A percentile compares a stretch with the other conserved stretches of the same genome.
phyloP scores from a whole-genome alignment of 768 basidiomycete species.

The Suillus cothurnatus region DNA sequence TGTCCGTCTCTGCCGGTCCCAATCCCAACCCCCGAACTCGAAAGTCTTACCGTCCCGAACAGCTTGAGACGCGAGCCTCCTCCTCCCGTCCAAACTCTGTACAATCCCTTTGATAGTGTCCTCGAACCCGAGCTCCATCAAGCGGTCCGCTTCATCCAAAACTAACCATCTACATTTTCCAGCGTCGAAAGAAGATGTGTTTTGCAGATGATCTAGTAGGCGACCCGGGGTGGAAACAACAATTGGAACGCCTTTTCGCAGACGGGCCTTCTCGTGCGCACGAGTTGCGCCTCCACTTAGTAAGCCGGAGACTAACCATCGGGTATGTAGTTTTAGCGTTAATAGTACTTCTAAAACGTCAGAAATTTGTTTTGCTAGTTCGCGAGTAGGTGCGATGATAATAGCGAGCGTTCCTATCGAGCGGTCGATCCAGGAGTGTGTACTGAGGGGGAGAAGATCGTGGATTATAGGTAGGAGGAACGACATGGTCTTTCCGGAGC shows the following conservation, averaged over 20 bases:
- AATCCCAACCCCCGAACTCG: constrained; percentile 87
- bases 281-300: constrained; percentile 94
- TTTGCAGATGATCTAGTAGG: constrained; percentile 94
- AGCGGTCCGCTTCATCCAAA: constrained; percentile 93
- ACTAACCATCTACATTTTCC: constrained; percentile 96
- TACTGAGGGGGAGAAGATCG: constrained; percentile 87
- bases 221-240: constrained; percentile 96
- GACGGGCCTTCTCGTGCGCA: constrained; percentile 91
- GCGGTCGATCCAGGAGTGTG: constrained; percentile 91
- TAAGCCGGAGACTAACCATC: constrained; percentile 93
- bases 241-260: constrained; percentile 94
- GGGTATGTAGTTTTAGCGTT: constrained; percentile 75
- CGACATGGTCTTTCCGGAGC: constrained; percentile 93
- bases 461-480: constrained; percentile 95
- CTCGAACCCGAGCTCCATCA: constrained; percentile 99
- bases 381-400: constrained; percentile 93
- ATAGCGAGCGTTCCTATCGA: constrained; percentile 94
- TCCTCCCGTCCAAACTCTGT: constrained; percentile 80
- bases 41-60: constrained; percentile 63
- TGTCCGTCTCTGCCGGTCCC: constrained; percentile 75
- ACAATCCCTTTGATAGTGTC: constrained; percentile 92
- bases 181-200: constrained; percentile 89
- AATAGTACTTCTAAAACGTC: constrained; percentile 89
- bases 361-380: constrained; percentile 95
- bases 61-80: constrained; percentile 70